Evolutionary conservation across 1,284 basidiomycete genomes (phyloP).

Genomic region (Cutaneotrichosporon cutaneum): DNA sequence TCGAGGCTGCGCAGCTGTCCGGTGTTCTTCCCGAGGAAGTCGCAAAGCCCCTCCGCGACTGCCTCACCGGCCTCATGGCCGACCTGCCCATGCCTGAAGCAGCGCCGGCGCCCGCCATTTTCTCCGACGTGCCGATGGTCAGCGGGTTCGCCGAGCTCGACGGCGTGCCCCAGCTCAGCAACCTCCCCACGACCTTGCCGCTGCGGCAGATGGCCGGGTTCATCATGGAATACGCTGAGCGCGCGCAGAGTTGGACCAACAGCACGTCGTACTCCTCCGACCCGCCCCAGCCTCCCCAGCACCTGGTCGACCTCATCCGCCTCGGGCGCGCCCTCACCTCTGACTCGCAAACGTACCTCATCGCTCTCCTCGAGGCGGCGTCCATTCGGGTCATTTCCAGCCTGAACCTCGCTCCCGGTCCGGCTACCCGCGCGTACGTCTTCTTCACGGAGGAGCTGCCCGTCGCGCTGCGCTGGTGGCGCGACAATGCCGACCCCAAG

Average conservation of each 20-base stretch:
- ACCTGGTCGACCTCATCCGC: slow-evolving; percentile 18
- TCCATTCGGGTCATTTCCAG: slow-evolving; percentile 4
- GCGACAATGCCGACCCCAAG: slow-evolving; percentile 28
- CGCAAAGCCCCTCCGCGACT: slow-evolving; percentile 34
- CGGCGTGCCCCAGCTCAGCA: neutral
- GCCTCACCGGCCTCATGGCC: slow-evolving; percentile 43
- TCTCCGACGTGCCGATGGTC: slow-evolving; percentile 1
- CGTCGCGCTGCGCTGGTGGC: slow-evolving; percentile 41
- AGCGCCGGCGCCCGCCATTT: slow-evolving; percentile 6
- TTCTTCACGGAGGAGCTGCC: slow-evolving; percentile 39
- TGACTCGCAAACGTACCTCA: slow-evolving; percentile 20
- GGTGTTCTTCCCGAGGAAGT: slow-evolving; percentile 38
- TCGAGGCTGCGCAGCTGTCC: slow-evolving; percentile 41
- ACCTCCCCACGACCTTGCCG: slow-evolving; percentile 17
- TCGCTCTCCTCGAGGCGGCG: slow-evolving; percentile 18
- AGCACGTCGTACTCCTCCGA: slow-evolving; percentile 8
- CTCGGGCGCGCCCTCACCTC: slow-evolving; percentile 20
- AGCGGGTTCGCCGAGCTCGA: slow-evolving; percentile 12
- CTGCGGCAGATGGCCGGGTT: slow-evolving; percentile 24
- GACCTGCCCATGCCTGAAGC: slow-evolving; percentile 32
- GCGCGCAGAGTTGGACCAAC: slow-evolving; percentile 18
- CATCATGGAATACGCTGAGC: slow-evolving; percentile 29
- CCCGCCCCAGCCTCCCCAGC: slow-evolving; percentile 19
- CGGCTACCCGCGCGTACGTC: slow-evolving; percentile 21
- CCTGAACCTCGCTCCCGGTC: slow-evolving; percentile 5